Base-by-base conservation (phyloP, 768 basidiomycete genomes). In the Boletus rex-veris region DNA sequence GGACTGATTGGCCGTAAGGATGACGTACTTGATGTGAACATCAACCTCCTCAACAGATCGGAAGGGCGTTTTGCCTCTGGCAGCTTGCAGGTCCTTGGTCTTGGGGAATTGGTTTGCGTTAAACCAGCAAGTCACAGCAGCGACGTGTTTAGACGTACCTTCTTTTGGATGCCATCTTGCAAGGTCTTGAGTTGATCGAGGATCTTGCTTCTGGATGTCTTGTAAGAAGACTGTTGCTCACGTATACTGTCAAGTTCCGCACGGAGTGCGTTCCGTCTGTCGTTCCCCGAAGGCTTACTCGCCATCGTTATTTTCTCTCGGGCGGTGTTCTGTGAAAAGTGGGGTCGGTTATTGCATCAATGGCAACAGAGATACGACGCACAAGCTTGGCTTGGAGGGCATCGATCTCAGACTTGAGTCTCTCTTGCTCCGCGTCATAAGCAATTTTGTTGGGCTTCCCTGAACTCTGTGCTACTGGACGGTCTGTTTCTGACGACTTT, bases 21-120 rank as follows among this genome's bases (percentile, higher is more conserved):
- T 4, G 70, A 16, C 86, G 16, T 73, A 93, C 96, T 81, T 81
- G 73, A 98, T 86, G 57, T 88, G 90, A 38, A 81, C 78, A 64
- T 99, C 95, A 42, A 97, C 82, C 50, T 99, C 97, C 14, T 78
- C 85, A 37, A 88, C 84, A 18, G 81, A 85, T 75, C 89, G 94
- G 75, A 82, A 97, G 15, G 82, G 74, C 1, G 80, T 76, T 73
- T 96, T 98, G 28, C 80, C 75, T 70, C 86, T 86, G 7, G 88
- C 79, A 45, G 86, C 78, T 67, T 97, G 86, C 57, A 97, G 77
- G 64, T 92, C 93, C 73, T 94, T 93, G 64, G 86, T 80, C 92
- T 96, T 26, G 37, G 40, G 12, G 21, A 15, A n/a, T 18, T 37
- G 48, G 18, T 53, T 58, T 18, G 52, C 14, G 14, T 59, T 21